These are phyloP conservation scores for Kurtzmaniella cleridarum DNA, from an alignment of 805 yeast species.

Conservation along the genomic window DNA sequence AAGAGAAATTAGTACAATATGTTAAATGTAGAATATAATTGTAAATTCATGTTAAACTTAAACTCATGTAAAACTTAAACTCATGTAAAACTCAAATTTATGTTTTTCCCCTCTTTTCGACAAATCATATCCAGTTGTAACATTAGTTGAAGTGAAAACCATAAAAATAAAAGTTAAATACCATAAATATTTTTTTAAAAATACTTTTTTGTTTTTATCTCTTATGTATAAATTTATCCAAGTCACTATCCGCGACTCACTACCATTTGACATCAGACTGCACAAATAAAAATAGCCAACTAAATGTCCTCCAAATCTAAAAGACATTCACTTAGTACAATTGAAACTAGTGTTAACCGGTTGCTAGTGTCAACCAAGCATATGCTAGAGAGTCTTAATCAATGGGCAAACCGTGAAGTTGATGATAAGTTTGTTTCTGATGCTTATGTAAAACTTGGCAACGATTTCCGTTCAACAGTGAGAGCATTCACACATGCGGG, in stretches of 20 bases:
- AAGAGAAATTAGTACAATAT: no score
- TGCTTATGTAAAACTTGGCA: slow-evolving; percentile 87
- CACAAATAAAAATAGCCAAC: not conserved
- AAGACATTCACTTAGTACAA: slow-evolving; percentile 38
- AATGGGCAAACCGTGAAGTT: slow-evolving; percentile 83
- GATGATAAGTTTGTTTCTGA: slow-evolving; percentile 82
- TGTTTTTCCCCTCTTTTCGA: no score
- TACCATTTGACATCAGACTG: not conserved
- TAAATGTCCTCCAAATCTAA: slow-evolving; percentile 6
- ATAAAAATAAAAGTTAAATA: no score
- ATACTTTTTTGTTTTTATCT: no score
- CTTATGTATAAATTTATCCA: not conserved
- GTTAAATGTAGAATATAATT: no score
- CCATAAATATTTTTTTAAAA: no score
- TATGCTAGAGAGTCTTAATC: slow-evolving; percentile 76
- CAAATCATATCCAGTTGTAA: no score
- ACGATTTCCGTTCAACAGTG: slow-evolving; percentile 83
- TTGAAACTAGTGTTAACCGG: slow-evolving; percentile 74
- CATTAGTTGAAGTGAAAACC: no score
- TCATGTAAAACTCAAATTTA: no score
- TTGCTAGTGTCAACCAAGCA: slow-evolving; percentile 85
- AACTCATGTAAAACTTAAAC: no score
- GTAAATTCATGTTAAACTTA: no score
- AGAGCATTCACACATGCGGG: slow-evolving; percentile 76
- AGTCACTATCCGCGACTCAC: not conserved